phyloP scores from a whole-genome alignment of 2,329 filamentous ascomycete species.

The Xylariaceae sp. region DNA sequence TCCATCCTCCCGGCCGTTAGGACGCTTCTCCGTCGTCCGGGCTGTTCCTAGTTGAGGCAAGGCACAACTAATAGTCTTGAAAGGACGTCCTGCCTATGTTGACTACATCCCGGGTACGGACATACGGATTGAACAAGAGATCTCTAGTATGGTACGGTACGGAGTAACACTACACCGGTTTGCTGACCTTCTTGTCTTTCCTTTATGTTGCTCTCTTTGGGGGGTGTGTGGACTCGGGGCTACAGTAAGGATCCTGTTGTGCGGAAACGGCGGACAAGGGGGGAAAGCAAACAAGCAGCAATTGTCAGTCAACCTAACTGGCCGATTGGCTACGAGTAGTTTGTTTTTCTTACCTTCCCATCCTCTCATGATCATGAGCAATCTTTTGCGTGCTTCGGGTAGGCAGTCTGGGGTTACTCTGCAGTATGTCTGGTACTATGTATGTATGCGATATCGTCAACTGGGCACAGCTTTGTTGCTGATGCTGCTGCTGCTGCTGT shows the following conservation, averaged over 20 bases:
- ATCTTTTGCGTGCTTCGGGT: constrained; percentile 4
- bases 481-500: neutral
- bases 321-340: neutral
- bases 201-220: too few relatives aligned
- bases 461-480: neutral
- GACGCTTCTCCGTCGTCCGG: neutral
- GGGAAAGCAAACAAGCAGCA: neutral
- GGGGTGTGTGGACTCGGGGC: neutral
- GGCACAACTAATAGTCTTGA: neutral
- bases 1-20: neutral
- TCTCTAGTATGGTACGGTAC: neutral
- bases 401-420: constrained; percentile 3
- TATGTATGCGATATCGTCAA: neutral
- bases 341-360: neutral
- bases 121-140: neutral
- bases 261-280: constrained; percentile 11
- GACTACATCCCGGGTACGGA: neutral
- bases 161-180: neutral
- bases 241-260: neutral
- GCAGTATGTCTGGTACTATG: constrained; percentile 6
- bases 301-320: neutral
- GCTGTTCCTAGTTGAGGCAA: neutral
- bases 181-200: neutral
- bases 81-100: neutral
- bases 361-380: neutral